These are phyloP conservation scores for Achaetomium macrosporum DNA, from an alignment of 2,329 filamentous ascomycete genomes.

Conservation along the genomic window DNA sequence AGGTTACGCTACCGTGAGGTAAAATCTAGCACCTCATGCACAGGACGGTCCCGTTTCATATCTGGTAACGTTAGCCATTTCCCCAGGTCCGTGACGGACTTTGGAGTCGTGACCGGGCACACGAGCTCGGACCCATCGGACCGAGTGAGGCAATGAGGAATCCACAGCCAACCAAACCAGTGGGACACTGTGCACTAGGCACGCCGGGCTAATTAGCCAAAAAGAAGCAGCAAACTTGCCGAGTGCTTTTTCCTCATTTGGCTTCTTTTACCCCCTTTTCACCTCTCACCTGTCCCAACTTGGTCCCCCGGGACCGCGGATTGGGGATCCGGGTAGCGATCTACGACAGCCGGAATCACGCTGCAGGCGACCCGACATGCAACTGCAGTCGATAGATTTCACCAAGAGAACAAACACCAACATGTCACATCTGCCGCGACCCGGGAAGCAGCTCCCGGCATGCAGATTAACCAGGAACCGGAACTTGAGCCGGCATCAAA, in stretches of 20 bases:
- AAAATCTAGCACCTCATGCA: background rate
- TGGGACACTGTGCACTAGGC: background rate
- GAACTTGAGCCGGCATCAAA: too few species aligned
- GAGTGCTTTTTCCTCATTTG: background rate
- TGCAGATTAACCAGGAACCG: background rate
- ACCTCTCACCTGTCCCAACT: background rate
- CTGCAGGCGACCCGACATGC: too few species aligned
- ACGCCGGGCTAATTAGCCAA: conserved; percentile 7
- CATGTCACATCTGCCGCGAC: background rate
- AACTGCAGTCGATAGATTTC: too few species aligned
- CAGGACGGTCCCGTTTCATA: background rate
- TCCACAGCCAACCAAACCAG: conserved; percentile 4
- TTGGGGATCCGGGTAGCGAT: too few species aligned
- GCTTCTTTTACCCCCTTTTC: background rate
- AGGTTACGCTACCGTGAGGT: too few species aligned
- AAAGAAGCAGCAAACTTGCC: background rate
- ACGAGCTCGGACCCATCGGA: background rate
- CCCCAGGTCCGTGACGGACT: too few species aligned
- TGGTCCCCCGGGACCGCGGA: too few species aligned
- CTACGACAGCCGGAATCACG: too few species aligned
- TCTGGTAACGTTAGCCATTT: too few species aligned
- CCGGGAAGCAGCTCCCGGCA: background rate
- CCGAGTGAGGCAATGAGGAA: background rate
- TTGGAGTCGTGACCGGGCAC: too few species aligned
- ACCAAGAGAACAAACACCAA: background rate